Evolutionary conservation across 164 flowering plant genomes (phyloP).

Genomic region (Aristolochia fimbriata): DNA sequence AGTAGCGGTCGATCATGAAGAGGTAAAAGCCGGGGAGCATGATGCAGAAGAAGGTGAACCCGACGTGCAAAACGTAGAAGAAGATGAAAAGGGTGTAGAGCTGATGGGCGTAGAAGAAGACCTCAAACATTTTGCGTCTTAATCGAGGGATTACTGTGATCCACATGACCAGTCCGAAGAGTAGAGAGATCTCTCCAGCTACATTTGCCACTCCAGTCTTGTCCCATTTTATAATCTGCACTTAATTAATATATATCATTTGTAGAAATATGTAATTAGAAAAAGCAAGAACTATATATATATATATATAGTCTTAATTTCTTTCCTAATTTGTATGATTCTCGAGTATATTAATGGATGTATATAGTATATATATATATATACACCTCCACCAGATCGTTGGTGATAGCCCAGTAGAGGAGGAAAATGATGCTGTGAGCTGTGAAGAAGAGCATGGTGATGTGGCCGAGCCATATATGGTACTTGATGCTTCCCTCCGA

Average conservation of each 20-base stretch:
- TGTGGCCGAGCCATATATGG: conserved; percentile 81
- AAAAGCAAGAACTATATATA: not conserved
- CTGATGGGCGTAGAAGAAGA: conserved; percentile 79
- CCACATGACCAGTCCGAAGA: conserved; percentile 57
- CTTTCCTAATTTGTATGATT: too few species aligned
- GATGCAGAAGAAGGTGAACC: conserved; percentile 38
- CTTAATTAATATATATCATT: not conserved
- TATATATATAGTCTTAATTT: too few species aligned
- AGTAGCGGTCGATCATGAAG: conserved; percentile 76
- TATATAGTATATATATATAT: not conserved
- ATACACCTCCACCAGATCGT: conserved; percentile 1
- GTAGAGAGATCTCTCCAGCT: conserved; percentile 64
- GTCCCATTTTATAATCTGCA: conserved; percentile 44
- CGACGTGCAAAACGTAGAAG: conserved; percentile 68
- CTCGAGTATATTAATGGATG: too few species aligned
- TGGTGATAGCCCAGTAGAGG: conserved; percentile 29
- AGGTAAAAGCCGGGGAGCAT: conserved; percentile 84
- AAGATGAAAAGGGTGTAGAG: conserved; percentile 61
- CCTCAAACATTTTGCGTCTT: conserved; percentile 57
- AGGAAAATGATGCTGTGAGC: conserved; percentile 49
- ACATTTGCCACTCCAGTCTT: conserved; percentile 40
- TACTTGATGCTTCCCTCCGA: conserved; percentile 37
- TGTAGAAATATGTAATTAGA: not conserved
- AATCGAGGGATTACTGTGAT: conserved; percentile 42
- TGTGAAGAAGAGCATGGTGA: conserved; percentile 51